These are phyloP conservation scores for Pseudogymnoascus sp. DNA, from an alignment of 2,329 filamentous ascomycete species.

Conservation along the genomic window DNA sequence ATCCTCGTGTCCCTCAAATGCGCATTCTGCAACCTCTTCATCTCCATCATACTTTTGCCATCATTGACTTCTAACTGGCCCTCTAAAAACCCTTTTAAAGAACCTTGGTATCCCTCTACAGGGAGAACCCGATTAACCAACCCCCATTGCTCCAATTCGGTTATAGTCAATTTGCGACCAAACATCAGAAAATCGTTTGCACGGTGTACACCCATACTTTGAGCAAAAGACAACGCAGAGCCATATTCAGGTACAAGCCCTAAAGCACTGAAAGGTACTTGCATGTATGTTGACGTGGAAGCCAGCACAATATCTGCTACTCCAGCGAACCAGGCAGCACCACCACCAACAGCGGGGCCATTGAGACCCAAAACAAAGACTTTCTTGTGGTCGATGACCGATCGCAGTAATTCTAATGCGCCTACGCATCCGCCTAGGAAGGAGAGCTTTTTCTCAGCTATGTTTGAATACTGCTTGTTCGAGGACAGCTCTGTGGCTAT, in stretches of 20 bases:
- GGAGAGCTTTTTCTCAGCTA: conserved; percentile 25
- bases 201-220: conserved; percentile 44
- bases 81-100: conserved; percentile 38
- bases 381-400: conserved; percentile 45
- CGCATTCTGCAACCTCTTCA: conserved; percentile 44
- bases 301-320: conserved; percentile 45
- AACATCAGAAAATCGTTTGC: conserved; percentile 49
- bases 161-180: conserved; percentile 38
- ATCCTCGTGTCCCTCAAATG: conserved; percentile 39
- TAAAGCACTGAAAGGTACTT: conserved; percentile 43
- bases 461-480: conserved; percentile 17
- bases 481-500: too few species aligned
- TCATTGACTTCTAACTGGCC: conserved; percentile 41
- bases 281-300: conserved; percentile 38
- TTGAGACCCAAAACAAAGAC: conserved; percentile 46
- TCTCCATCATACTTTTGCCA: conserved; percentile 48
- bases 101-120: conserved; percentile 35
- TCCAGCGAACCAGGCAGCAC: conserved; percentile 46
- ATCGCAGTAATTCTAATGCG: conserved; percentile 36
- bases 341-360: conserved; percentile 44
- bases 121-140: conserved; percentile 43
- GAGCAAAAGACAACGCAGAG: conserved; percentile 39
- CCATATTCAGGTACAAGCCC: conserved; percentile 46
- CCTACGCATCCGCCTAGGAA: conserved; percentile 20
- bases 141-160: conserved; percentile 39